Base-by-base conservation (phyloP, 2,329 filamentous ascomycete species). In the Pseudogymnoascus sp. region DNA sequence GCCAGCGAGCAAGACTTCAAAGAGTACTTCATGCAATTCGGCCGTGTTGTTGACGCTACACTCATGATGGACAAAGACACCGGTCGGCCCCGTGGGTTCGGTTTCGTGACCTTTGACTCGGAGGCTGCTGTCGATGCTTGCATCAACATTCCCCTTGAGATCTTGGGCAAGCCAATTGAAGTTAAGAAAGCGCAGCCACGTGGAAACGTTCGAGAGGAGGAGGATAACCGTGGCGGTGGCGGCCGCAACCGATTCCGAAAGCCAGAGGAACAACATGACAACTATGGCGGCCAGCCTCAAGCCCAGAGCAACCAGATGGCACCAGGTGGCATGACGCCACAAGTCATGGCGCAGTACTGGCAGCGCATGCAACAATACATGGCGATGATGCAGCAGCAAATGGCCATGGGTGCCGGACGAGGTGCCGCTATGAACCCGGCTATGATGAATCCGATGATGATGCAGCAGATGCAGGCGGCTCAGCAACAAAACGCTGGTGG, bases 51-150 rank as follows among this genome's bases (percentile, higher is more conserved):
- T 40, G 95, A 99, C 77, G 95, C 95, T 1, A 99, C 95, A 0
- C 85, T 99, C 2, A 99, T 99, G 95, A 99, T 99, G 87, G 95
- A 99, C 75, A 99, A 99, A 77, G 95, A 99, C 75, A 99, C 95
- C 0, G 95, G 95, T n/a, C 86, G 95, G 41, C 95, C 95, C 2
- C 85, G 95, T 72, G 95, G 95, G 1, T 99, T 99, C 71, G 95
- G 95, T 12, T 99, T 99, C 75, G 95, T 99, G 61, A 99, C 95
- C 0, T 99, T 99, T 70, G 95, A 99, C 76, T 96, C 88, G 68
- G 95, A 99, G 71, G 88, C 91, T 14, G 95, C 95, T 16, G 95
- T 99, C 49, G 95, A 99, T 67, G 89, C 90, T 35, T 96, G 93
- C 65, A 85, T 99, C 45, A 87, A 88, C 62, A 84, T 88, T 21